Conservation (phyloP, 164 flowering plant genomes). For the Brasenia schreberi region DNA sequence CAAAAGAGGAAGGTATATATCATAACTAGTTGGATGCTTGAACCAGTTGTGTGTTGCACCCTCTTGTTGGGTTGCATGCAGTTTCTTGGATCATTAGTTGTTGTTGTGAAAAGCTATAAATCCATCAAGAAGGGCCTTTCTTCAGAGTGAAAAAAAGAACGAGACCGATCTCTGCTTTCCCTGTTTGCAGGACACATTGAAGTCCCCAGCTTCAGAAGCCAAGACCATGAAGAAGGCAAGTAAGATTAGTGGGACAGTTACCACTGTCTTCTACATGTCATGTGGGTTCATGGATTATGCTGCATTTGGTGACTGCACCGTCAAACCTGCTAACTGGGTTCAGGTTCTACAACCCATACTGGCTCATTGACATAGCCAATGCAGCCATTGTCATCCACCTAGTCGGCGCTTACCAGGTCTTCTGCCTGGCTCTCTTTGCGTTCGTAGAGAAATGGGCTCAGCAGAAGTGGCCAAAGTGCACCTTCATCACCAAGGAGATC, state of each 20-base stretch:
- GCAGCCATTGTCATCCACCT: conserved; percentile 51
- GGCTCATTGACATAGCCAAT: conserved; percentile 59
- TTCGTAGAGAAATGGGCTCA: conserved; percentile 40
- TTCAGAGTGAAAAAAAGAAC: too few species aligned
- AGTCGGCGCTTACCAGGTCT: conserved; percentile 63
- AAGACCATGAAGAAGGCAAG: conserved; percentile 57
- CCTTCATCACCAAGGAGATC: conserved; percentile 30
- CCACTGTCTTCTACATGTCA: conserved; percentile 46
- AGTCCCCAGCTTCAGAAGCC: conserved; percentile 51
- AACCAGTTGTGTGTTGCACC: too few species aligned
- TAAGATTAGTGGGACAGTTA: conserved; percentile 23
- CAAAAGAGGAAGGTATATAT: too few species aligned
- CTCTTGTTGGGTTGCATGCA: too few species aligned
- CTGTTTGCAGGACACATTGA: conserved; percentile 43
- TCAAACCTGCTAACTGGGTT: conserved; percentile 53
- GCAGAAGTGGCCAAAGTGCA: conserved; percentile 25
- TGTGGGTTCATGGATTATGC: conserved; percentile 68
- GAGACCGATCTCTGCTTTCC: too few species aligned
- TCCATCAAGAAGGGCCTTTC: too few species aligned
- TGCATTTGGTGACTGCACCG: conserved; percentile 51
- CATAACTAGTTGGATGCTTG: too few species aligned
- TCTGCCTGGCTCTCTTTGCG: conserved; percentile 49
- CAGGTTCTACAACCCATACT: conserved; percentile 56
- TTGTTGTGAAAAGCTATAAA: too few species aligned
- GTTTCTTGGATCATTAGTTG: too few species aligned